Conservation (phyloP, 345 rosid species). For the Erucastrum elatum region DNA sequence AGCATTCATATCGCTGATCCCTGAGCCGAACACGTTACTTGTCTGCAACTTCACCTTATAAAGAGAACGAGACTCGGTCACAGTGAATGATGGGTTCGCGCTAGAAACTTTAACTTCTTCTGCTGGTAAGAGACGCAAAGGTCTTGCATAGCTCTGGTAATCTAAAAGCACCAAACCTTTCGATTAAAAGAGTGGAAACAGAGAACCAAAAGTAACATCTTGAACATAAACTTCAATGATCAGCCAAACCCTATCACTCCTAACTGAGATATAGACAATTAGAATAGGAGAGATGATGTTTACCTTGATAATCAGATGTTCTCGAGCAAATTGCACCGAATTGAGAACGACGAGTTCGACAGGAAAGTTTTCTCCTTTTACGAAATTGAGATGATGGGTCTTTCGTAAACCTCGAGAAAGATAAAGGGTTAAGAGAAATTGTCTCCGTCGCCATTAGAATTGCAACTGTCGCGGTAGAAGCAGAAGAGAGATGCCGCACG, state of each 20-base stretch:
- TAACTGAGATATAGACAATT: too few species aligned
- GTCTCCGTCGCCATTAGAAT: slow-evolving; percentile 38
- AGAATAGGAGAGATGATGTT: not conserved
- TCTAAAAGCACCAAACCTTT: slow-evolving; percentile 46
- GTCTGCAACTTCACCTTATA: slow-evolving; percentile 67
- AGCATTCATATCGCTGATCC: slow-evolving; percentile 59
- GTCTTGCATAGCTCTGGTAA: slow-evolving; percentile 72
- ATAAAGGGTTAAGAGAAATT: slow-evolving; percentile 10
- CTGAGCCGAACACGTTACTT: slow-evolving; percentile 66
- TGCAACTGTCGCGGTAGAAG: not conserved
- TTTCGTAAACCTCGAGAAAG: slow-evolving; percentile 28
- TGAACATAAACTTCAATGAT: not conserved
- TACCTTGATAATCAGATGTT: slow-evolving; percentile 55
- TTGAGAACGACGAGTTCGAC: slow-evolving; percentile 27
- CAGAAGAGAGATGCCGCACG: not conserved
- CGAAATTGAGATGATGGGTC: slow-evolving; percentile 24
- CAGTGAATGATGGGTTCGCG: slow-evolving; percentile 31
- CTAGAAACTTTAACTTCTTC: slow-evolving; percentile 50
- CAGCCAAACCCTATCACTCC: slow-evolving; percentile 3
- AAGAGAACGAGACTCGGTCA: slow-evolving; percentile 44
- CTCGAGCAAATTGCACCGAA: slow-evolving; percentile 37
- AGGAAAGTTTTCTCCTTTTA: slow-evolving; percentile 23
- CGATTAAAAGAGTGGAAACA: not conserved
- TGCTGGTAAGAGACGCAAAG: slow-evolving; percentile 59
- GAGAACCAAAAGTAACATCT: not conserved